phyloP scores from a whole-genome alignment of 1,284 basidiomycete species.

The Sporisorium reilianum region DNA sequence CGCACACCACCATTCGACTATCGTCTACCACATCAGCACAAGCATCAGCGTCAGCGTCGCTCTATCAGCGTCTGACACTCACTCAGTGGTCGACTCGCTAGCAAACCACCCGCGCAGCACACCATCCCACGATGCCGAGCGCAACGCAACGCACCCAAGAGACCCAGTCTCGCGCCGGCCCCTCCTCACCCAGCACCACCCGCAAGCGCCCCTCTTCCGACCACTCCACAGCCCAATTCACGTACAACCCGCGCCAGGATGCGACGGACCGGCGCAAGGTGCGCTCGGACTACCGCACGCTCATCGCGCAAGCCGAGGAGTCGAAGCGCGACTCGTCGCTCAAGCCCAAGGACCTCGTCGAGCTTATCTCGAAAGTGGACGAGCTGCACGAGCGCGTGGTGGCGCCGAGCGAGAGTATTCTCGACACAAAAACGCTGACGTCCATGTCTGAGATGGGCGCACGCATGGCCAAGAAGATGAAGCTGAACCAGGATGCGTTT shows the following conservation, averaged over 20 bases:
- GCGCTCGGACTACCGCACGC: constrained; percentile 51
- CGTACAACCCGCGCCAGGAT: constrained; percentile 55
- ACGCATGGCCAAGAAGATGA: constrained; percentile 62
- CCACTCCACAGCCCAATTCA: constrained; percentile 28
- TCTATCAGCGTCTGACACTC: neutral
- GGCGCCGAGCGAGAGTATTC: constrained; percentile 35
- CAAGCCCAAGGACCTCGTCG: constrained; percentile 28
- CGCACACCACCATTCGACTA: neutral
- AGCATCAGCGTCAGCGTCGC: neutral
- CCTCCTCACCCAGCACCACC: constrained; percentile 8
- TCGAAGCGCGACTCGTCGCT: constrained; percentile 33
- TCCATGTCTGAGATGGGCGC: constrained; percentile 62
- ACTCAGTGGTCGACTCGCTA: no score
- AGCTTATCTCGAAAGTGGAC: constrained; percentile 25
- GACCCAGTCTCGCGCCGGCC: constrained; percentile 22
- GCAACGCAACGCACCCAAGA: constrained; percentile 13
- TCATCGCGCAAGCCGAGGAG: constrained; percentile 53
- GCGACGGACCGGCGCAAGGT: constrained; percentile 48
- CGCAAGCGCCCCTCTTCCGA: constrained; percentile 23
- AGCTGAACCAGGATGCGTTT: constrained; percentile 59
- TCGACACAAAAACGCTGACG: constrained; percentile 62
- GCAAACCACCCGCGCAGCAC: no score
- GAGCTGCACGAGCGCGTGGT: constrained; percentile 36
- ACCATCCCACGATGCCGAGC: no score
- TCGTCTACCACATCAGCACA: no score